Percentiles rank a stretch among this genome's conserved stretches.
phyloP scores from a whole-genome alignment of 352 stramenopile species.

The Phytophthora hybrid region DNA sequence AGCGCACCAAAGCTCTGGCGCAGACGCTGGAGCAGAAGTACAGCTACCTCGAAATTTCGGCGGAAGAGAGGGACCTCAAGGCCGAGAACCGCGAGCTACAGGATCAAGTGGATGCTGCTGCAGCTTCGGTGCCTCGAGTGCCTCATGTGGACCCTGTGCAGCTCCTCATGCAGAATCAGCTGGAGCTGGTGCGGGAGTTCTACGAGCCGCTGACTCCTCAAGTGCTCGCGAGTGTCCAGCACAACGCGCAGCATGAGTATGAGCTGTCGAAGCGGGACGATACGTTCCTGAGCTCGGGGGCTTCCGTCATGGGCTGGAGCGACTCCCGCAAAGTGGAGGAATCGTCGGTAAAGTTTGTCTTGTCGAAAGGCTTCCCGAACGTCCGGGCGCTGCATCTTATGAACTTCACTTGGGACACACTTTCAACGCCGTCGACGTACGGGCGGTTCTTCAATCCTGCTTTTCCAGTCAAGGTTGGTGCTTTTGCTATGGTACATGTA shows the following conservation, averaged over 20 bases:
- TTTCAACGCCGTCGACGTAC: constrained; percentile 45
- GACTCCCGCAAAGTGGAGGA: constrained; percentile 55
- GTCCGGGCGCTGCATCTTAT: constrained; percentile 43
- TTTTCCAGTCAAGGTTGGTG: constrained; percentile 42
- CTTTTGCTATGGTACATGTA: neutral
- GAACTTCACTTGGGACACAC: constrained; percentile 47
- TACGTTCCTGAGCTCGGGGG: constrained; percentile 40
- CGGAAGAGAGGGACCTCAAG: constrained; percentile 44
- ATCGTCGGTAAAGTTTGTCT: constrained; percentile 49
- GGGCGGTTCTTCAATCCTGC: constrained; percentile 49
- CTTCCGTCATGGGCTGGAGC: constrained; percentile 63
- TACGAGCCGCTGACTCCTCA: constrained; percentile 41
- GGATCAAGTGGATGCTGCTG: constrained; percentile 16
- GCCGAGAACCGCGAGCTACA: constrained; percentile 47
- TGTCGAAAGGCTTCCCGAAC: constrained; percentile 58
- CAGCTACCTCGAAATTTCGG: constrained; percentile 44
- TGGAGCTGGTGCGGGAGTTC: constrained; percentile 56
- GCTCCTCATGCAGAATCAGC: constrained; percentile 45
- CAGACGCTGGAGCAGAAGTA: constrained; percentile 52
- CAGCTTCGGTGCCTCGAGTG: constrained; percentile 12
- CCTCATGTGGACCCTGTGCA: constrained; percentile 30
- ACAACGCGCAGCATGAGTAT: constrained; percentile 42
- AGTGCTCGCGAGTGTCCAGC: constrained; percentile 27
- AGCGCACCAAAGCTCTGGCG: constrained; percentile 44
- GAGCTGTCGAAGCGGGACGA: constrained; percentile 34